A percentile compares a stretch with the other conserved stretches of the same genome.
Conservation (phyloP, 768 basidiomycete species). For the Rhizopogon salebrosus region DNA sequence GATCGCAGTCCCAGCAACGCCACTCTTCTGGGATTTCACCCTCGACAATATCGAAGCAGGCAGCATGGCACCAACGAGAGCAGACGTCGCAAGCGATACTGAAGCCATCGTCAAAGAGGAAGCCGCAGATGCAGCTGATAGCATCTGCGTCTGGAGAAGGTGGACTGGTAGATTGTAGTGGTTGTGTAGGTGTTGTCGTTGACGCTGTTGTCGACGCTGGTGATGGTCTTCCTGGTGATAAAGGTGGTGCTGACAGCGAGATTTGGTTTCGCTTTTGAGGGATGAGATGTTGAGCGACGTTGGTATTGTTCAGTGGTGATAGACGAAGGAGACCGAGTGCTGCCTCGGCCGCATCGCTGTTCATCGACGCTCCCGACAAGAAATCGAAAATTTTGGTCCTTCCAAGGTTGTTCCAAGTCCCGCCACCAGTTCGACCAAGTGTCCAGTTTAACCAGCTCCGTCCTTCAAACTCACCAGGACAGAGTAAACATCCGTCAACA, state of each 20-base stretch:
- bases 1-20: conserved; percentile 66
- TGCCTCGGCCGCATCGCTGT: conserved; percentile 55
- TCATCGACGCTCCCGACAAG: conserved; percentile 26
- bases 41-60: conserved; percentile 63
- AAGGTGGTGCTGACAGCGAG: conserved; percentile 7
- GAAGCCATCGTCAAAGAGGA: conserved; percentile 74
- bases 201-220: conserved; percentile 6
- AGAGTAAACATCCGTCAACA: not conserved
- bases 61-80: conserved; percentile 78
- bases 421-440: not conserved
- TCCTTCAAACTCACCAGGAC: not conserved
- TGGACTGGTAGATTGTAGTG: conserved; percentile 6
- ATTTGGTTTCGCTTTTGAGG: conserved; percentile 36
- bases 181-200: conserved; percentile 10
- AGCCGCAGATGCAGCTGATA: conserved; percentile 72
- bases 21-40: conserved; percentile 69
- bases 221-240: conserved; percentile 2
- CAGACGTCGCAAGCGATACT: conserved; percentile 84
- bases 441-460: not conserved
- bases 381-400: no score
- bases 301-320: conserved; percentile 31
- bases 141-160: conserved; percentile 35
- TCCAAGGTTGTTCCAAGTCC: not conserved
- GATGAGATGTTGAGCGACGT: conserved; percentile 26
- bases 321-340: conserved; percentile 54